Conservation (phyloP, 2,329 filamentous ascomycete genomes). For the Fusarium subtropicale region DNA sequence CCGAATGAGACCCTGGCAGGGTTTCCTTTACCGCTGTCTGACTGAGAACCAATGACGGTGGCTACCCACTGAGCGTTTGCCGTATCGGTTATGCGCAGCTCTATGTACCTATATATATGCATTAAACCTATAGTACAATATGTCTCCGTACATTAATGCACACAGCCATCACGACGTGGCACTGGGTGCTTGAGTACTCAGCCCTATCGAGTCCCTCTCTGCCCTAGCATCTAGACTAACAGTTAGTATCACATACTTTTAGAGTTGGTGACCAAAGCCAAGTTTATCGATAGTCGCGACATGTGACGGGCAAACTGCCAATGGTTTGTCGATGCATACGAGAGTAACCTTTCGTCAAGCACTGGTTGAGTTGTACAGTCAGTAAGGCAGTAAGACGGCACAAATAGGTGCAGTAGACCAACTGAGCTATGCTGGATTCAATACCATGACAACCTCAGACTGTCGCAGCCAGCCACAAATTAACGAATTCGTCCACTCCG, state of each 20-base stretch:
- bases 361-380: slow-evolving; percentile 6
- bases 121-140: slow-evolving; percentile 24
- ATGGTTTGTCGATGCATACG: slow-evolving; percentile 7
- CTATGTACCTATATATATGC: slow-evolving; percentile 18
- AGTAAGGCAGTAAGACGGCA: slow-evolving; percentile 29
- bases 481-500: slow-evolving; percentile 12
- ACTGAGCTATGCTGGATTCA: background rate
- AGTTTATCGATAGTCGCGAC: slow-evolving; percentile 2
- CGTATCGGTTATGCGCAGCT: slow-evolving; percentile 35
- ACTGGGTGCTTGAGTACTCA: slow-evolving; percentile 40
- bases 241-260: background rate
- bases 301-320: background rate
- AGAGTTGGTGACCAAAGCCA: slow-evolving; percentile 18
- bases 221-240: slow-evolving; percentile 17
- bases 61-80: slow-evolving; percentile 34
- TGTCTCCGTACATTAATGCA: slow-evolving; percentile 19
- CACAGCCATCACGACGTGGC: slow-evolving; percentile 43
- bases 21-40: slow-evolving; percentile 9
- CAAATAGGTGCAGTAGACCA: background rate
- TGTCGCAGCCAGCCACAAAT: slow-evolving; percentile 28
- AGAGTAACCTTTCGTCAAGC: slow-evolving; percentile 1
- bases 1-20: slow-evolving; percentile 40
- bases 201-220: slow-evolving; percentile 40
- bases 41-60: slow-evolving; percentile 24
- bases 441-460: slow-evolving; percentile 1